Evolutionary conservation across 176 grass and related monocot species (phyloP), one percentile per base, ranked within the genome.

Genomic region (Cymbopogon citratus): DNA sequence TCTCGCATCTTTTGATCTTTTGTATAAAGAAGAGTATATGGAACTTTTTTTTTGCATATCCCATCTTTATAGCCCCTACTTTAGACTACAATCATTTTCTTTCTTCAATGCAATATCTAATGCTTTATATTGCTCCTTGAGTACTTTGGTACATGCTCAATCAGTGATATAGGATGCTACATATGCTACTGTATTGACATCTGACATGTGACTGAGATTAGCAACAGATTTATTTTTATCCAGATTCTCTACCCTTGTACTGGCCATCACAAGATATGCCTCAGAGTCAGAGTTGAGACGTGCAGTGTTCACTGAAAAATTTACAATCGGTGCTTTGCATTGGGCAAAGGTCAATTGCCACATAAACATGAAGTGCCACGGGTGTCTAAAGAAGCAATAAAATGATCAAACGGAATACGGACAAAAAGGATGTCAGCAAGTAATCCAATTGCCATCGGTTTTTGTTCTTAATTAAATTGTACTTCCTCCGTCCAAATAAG

Each of bases 21-120:
- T 71, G 59, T n/a, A 18, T 5, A 81, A 85, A 85, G 65, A 71
- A 77, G 66, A 66, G 44, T 52, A 62, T 89, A 52, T 80, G 35
- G 19, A 39, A 28, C 51, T 76, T 84, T 89, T 76, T 84, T 89
- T 89, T 36, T n/a, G 64, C 52, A 81, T 66, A 64, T 85, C 41
- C 63, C 45, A 26, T 52, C 29, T 63, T 89, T 79, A 39, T 31
- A 61, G 43, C 35, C 19, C 9, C 51, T 81, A 6, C 36, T 72
- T 73, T 34, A 19, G 18, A 5, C 16, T 31, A 41, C 7, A 24
- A 12, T 16, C 7, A 28, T 48, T 12, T 24, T 21, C 61, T 25
- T 31, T 40, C 9, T 28, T 28, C 5, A 7, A 19, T 40, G 40
- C 31, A 79, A 39, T 84, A 15, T 59, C 2, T 59, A 28, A 21